phyloP scores from a whole-genome alignment of 1,284 basidiomycete species.

The Cryptococcus amylolentus region DNA sequence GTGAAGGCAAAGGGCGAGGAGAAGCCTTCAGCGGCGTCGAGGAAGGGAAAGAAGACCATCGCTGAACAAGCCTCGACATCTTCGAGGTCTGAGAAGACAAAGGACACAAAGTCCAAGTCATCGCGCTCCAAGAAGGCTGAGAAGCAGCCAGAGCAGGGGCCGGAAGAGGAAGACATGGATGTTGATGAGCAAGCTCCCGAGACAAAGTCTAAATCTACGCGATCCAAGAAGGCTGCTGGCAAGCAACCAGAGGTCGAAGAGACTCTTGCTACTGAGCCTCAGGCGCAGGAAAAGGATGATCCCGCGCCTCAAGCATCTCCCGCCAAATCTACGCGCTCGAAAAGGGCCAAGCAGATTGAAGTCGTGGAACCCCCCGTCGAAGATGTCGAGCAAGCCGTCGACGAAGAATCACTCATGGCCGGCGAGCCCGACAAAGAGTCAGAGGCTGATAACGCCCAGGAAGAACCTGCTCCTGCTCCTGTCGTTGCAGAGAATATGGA shows the following conservation, averaged over 20 bases:
- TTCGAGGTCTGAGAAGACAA: not conserved
- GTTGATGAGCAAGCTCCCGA: not conserved
- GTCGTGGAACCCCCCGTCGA: no score
- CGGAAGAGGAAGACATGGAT: not conserved
- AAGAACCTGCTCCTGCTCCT: not conserved
- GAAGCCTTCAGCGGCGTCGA: not conserved
- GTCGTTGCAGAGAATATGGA: not conserved
- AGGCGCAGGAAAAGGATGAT: no score
- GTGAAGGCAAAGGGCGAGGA: not conserved
- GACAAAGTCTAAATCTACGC: not conserved
- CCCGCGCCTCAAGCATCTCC: no score
- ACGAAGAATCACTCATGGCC: no score
- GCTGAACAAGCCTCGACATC: not conserved
- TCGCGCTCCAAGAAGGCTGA: slow-evolving; percentile 3
- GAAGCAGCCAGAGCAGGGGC: not conserved
- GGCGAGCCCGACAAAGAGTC: not conserved
- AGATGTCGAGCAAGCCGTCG: no score
- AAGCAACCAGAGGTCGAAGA: no score
- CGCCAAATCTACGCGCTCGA: no score
- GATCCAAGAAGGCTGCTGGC: no score
- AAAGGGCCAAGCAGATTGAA: no score
- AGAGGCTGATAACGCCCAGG: not conserved
- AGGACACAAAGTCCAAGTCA: slow-evolving; percentile 3
- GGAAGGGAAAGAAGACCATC: slow-evolving; percentile 1
- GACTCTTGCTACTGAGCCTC: no score